These are phyloP conservation scores for Chrysosporium keratinophilum DNA, from an alignment of 2,329 filamentous ascomycete species.

Conservation along the genomic window DNA sequence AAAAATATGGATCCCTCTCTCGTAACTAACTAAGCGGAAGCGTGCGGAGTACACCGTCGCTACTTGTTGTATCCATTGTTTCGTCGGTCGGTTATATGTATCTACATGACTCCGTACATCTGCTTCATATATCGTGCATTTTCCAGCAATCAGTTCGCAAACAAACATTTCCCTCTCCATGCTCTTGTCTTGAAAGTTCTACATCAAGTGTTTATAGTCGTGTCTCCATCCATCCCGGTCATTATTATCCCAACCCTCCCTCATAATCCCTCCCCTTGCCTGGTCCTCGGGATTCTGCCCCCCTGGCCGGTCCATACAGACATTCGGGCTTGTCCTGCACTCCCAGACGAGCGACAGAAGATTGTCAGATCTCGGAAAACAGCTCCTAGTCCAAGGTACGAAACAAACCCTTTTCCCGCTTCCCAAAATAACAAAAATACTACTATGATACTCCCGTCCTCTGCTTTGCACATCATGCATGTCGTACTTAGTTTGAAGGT, in stretches of 20 bases:
- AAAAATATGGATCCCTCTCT: slow-evolving; percentile 3
- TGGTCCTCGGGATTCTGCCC: not conserved
- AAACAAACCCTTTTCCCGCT: slow-evolving; percentile 4
- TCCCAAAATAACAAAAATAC: not conserved
- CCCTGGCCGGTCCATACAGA: not conserved
- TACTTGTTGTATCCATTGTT: slow-evolving; percentile 3
- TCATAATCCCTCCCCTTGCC: not conserved
- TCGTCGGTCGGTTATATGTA: slow-evolving; percentile 8
- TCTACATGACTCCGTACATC: slow-evolving; percentile 2
- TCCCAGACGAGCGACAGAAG: not conserved
- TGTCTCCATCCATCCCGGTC: not conserved
- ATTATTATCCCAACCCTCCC: not conserved
- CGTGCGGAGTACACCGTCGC: not conserved
- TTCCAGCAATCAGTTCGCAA: not conserved
- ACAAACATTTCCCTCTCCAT: not conserved
- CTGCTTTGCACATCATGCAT: slow-evolving; percentile 6
- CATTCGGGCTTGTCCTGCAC: not conserved
- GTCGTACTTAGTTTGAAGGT: slow-evolving; percentile 11
- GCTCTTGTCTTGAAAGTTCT: not conserved
- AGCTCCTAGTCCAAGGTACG: not conserved
- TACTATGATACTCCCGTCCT: not conserved
- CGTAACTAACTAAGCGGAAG: not conserved
- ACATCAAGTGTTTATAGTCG: too few relatives aligned
- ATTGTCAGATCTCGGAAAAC: not conserved
- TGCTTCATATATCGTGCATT: not conserved